Evolutionary conservation across 768 basidiomycete species (phyloP), one percentile per base, ranked within the genome.

Genomic region (Rhodotorula kratochvilovae): DNA sequence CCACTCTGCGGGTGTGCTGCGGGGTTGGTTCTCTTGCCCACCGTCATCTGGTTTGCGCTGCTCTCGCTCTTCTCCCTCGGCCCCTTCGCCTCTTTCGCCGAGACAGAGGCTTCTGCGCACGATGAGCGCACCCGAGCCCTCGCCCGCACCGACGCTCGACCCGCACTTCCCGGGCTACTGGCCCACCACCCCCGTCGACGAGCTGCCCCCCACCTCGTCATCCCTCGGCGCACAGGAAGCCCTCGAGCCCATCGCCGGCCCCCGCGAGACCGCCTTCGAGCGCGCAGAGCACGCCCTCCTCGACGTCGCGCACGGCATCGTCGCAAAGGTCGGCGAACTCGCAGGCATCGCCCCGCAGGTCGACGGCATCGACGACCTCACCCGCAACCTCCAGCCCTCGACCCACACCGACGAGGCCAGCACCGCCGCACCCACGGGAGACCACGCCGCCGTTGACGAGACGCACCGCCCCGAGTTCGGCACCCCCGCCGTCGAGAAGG

Each of bases 71-170:
- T n/a, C n/a, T n/a, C n/a, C n/a, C n/a, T n/a, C n/a, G n/a, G n/a
- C n/a, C n/a, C n/a, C n/a, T n/a, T n/a, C n/a, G n/a, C n/a, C n/a
- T n/a, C n/a, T n/a, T n/a, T n/a, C n/a, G n/a, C n/a, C n/a, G n/a
- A n/a, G n/a, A n/a, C n/a, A n/a, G 43, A 43, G 43, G 43, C 43
- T 43, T n/a, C 51, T 29, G 25, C 11, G 5, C 15, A 50, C n/a
- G 8, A 68, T 53, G 39, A 33, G 25, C 33, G 61, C 67, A 19
- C 67, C 67, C 36, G 61, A 57, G 54, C 67, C 67, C 2, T 68
- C 67, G n/a, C 67, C 67, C 0, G 67, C 67, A 0, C 61, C 61
- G 5, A 68, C 67, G 11, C 55, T 68, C 36, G 67, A 61, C n/a
- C 39, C 10, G 5, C 29, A 46, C 3, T 55, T 63, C 35, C 67